Evolutionary conservation across 768 basidiomycete genomes (phyloP).

Genomic region (Austroboletus eburneus): DNA sequence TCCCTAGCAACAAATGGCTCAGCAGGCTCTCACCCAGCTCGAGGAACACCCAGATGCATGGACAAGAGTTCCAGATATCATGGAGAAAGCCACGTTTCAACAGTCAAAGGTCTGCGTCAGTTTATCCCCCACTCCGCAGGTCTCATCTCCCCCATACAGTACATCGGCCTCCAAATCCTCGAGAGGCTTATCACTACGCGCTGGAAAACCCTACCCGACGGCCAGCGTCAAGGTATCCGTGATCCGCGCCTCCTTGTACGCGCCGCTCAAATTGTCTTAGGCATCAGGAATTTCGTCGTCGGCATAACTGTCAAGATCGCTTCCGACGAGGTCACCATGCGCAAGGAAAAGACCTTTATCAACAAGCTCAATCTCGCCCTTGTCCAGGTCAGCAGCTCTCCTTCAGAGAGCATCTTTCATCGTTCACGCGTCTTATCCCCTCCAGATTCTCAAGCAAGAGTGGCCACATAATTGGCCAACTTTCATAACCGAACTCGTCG

Average conservation of each 20-base stretch:
- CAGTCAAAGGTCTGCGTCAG: conserved; percentile 68
- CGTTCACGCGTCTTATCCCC: conserved; percentile 6
- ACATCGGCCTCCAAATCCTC: conserved; percentile 93
- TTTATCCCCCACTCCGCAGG: not conserved
- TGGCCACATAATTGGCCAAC: conserved; percentile 99
- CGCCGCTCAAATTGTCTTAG: conserved; percentile 34
- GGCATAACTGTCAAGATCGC: conserved; percentile 90
- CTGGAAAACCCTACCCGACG: conserved; percentile 95
- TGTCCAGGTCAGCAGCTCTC: conserved; percentile 68
- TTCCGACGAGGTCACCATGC: conserved; percentile 82
- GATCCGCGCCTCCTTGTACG: conserved; percentile 1
- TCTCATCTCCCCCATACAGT: conserved; percentile 46
- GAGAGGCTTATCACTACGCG: conserved; percentile 92
- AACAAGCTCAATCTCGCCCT: conserved; percentile 97
- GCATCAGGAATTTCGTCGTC: conserved; percentile 96
- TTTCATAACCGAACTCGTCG: conserved; percentile 95
- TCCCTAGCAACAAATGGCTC: conserved; percentile 87
- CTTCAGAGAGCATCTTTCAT: not conserved
- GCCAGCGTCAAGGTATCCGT: conserved; percentile 77
- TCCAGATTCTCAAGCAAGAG: conserved; percentile 95
- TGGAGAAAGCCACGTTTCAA: conserved; percentile 78
- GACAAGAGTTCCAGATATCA: conserved; percentile 93
- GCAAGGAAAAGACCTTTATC: conserved; percentile 90
- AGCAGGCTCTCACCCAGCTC: conserved; percentile 91
- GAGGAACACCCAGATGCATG: conserved; percentile 96